Conservation (phyloP, 2,329 filamentous ascomycete genomes). For the Nannizziopsis arthrosporioides region DNA sequence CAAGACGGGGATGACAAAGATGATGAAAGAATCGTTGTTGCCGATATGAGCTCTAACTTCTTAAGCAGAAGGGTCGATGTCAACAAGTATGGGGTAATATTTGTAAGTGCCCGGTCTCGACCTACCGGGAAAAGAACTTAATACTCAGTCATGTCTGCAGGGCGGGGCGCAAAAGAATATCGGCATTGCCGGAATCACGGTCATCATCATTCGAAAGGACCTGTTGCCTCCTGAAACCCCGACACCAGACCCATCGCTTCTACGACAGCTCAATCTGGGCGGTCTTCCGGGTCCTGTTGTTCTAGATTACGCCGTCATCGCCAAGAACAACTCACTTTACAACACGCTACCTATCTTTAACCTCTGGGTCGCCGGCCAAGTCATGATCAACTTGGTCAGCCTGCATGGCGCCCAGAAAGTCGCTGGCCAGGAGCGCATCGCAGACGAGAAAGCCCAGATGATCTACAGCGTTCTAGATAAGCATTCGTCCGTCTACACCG, state of each 20-base stretch:
- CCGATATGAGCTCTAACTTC: constrained; percentile 92
- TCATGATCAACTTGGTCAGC: constrained; percentile 62
- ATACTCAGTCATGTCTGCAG: constrained; percentile 19
- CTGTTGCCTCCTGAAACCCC: constrained; percentile 57
- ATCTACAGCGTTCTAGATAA: constrained; percentile 71
- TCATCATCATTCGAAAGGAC: constrained; percentile 71
- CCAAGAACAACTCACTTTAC: constrained; percentile 90
- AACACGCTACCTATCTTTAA: constrained; percentile 94
- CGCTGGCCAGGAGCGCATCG: constrained; percentile 60
- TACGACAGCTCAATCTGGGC: constrained; percentile 65
- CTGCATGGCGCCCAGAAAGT: constrained; percentile 56
- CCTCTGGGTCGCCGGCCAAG: constrained; percentile 79
- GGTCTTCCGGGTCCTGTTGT: constrained; percentile 55
- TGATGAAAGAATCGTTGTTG: constrained; percentile 64
- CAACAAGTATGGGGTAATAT: constrained; percentile 68
- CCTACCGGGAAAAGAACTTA: neutral
- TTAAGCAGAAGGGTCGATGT: constrained; percentile 68
- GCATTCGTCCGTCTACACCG: constrained; percentile 58
- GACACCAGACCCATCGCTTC: constrained; percentile 55
- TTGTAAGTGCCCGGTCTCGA: constrained; percentile 43
- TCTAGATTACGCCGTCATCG: constrained; percentile 69
- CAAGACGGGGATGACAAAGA: constrained; percentile 43
- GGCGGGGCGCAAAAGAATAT: constrained; percentile 88
- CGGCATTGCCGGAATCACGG: constrained; percentile 72
- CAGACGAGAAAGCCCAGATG: constrained; percentile 60